Evolutionary conservation across 768 basidiomycete genomes (phyloP), one percentile per base, ranked within the genome.

Genomic region (Boletus sensibilis): DNA sequence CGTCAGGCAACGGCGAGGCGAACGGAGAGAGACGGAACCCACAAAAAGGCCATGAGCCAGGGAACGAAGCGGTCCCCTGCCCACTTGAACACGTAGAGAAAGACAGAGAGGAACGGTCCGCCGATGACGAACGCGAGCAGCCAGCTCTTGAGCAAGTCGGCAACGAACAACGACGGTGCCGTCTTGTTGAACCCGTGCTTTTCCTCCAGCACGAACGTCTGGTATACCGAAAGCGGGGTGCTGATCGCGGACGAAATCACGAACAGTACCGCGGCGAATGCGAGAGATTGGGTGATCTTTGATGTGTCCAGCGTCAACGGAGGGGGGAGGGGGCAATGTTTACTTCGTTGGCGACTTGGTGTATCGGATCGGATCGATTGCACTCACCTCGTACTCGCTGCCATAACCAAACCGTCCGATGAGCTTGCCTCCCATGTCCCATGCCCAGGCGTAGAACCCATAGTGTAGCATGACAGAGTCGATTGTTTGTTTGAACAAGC

Each of bases 151-250:
- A 95, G 31, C 37, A 91, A 68, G 71, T 99, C 96, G 2, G 79
- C 74, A 50, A 94, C 69, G 72, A 92, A 98, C 4, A 95, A 75
- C 16, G 64, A 64, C 1, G 84, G 82, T 0, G 94, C 92, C 6
- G 86, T 94, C 75, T 98, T 97, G 81, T 98, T 99, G 80, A 98
- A 98, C 1, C 95, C 95, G 61, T 97, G 93, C 61, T 87, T 89
- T 69, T 96, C 89, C 74, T 98, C 97, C 38, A 98, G 79, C 6
- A 94, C 89, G 68, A 99, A 99, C 4, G 93, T 97, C 57, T 85
- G 82, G 75, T 97, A 98, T 23, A 87, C 77, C 33, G 82, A 84
- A 40, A 93, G 75, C 20, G 96, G 94, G 12, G 94, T 76, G 9
- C 82, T 76, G 2, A 92, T 85, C 29, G 91, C 69, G 0, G 85